Percentiles rank a stretch among this genome's conserved stretches.
Evolutionary conservation across 805 yeast species (phyloP).

Genomic region (Ogataea pini): DNA sequence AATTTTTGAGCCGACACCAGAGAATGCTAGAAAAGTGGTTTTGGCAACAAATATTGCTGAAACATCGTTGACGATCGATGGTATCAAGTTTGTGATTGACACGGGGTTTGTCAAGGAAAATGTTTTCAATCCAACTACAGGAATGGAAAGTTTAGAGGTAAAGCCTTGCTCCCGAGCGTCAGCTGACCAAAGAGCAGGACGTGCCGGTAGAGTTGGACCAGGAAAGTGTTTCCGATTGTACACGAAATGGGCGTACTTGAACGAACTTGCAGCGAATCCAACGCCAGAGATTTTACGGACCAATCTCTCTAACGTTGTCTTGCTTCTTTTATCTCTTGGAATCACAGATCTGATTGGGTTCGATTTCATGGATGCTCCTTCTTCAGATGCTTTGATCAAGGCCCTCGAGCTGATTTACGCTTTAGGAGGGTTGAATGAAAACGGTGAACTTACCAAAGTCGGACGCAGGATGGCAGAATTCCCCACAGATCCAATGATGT

Average conservation of each 20-base stretch:
- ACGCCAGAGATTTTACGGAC: slow-evolving; percentile 92
- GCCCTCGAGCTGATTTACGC: slow-evolving; percentile 83
- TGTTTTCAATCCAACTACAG: slow-evolving; percentile 80
- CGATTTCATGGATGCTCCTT: slow-evolving; percentile 91
- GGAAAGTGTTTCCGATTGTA: slow-evolving; percentile 91
- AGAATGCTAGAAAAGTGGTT: slow-evolving; percentile 77
- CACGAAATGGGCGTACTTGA: slow-evolving; percentile 77
- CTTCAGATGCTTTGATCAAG: slow-evolving; percentile 65
- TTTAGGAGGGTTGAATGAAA: slow-evolving; percentile 79
- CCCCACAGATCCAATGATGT: slow-evolving; percentile 88
- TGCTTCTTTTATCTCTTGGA: slow-evolving; percentile 79
- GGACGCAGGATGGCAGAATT: slow-evolving; percentile 90
- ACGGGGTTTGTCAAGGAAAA: slow-evolving; percentile 95
- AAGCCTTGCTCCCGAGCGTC: slow-evolving; percentile 92
- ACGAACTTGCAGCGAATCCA: slow-evolving; percentile 77
- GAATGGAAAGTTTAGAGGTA: slow-evolving; percentile 85
- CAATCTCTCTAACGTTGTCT: slow-evolving; percentile 73
- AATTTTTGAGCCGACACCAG: slow-evolving; percentile 88
- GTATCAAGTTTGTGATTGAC: slow-evolving; percentile 92
- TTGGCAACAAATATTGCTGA: slow-evolving; percentile 97
- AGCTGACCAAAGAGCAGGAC: slow-evolving; percentile 94
- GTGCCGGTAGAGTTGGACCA: slow-evolving; percentile 98
- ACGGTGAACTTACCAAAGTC: slow-evolving; percentile 71
- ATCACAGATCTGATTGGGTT: slow-evolving; percentile 78
- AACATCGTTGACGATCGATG: slow-evolving; percentile 93